Evolutionary conservation across 2,329 filamentous ascomycete genomes (phyloP).

Genomic region (Colletotrichum eremochloae): DNA sequence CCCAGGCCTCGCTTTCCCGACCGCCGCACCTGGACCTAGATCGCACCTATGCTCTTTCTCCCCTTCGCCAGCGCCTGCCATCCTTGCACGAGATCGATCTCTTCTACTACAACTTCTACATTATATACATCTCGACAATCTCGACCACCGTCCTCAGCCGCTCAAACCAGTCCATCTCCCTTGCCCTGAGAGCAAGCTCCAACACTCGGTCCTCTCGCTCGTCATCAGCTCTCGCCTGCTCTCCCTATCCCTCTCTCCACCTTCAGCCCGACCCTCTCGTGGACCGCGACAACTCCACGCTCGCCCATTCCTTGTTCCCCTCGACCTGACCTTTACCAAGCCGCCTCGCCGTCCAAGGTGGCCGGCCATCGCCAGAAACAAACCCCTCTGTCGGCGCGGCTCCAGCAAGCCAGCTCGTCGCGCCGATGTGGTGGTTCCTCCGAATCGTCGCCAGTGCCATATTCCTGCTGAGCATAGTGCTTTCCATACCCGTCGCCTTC

Average conservation of each 20-base stretch:
- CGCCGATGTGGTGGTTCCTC: constrained; percentile 84
- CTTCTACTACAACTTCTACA: background rate
- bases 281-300: constrained; percentile 17
- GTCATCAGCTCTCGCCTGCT: constrained; percentile 6
- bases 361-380: constrained; percentile 16
- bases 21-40: background rate
- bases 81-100: background rate
- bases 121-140: background rate
- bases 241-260: background rate
- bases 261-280: constrained; percentile 16
- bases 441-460: constrained; percentile 82
- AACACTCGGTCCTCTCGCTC: constrained; percentile 24
- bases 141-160: constrained; percentile 7
- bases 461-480: constrained; percentile 92
- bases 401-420: constrained; percentile 47
- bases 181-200: constrained; percentile 4
- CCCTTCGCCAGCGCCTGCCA: constrained; percentile 3
- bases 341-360: constrained; percentile 34
- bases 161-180: constrained; percentile 16
- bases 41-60: constrained; percentile 24
- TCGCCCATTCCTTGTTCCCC: background rate
- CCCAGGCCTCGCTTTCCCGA: constrained; percentile 18
- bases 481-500: constrained; percentile 96
- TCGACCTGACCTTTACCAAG: constrained; percentile 7
- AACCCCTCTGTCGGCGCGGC: constrained; percentile 43